phyloP scores from a whole-genome alignment of 2,329 filamentous ascomycete species.

The Epichloe elymi region DNA sequence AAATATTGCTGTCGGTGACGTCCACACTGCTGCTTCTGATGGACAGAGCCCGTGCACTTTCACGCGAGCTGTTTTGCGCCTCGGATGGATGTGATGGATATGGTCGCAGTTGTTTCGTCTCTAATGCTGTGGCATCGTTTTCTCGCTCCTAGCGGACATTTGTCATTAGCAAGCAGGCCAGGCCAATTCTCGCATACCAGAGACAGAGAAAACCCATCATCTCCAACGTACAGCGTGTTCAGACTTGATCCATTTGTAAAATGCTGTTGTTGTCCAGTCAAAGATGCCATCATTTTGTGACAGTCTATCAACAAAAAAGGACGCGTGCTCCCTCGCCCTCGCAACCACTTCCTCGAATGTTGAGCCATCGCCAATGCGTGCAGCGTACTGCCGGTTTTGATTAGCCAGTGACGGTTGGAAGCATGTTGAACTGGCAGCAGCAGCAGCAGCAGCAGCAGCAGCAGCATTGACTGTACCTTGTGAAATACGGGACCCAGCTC shows the following conservation, averaged over 20 bases:
- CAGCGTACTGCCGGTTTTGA: constrained; percentile 29
- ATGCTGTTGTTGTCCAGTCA: constrained; percentile 31
- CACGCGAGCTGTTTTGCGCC: constrained; percentile 7
- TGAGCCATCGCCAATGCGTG: constrained; percentile 38
- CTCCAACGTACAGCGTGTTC: constrained; percentile 25
- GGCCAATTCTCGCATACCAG: too few relatives aligned
- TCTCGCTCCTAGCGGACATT: constrained; percentile 13
- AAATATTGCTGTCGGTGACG: not conserved
- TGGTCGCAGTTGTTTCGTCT: constrained; percentile 9
- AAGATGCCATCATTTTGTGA: constrained; percentile 23
- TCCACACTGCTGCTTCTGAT: constrained; percentile 8
- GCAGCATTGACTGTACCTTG: constrained; percentile 5
- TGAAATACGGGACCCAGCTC: constrained; percentile 20
- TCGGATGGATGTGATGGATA: constrained; percentile 9
- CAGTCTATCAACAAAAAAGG: constrained; percentile 41
- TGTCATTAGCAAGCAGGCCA: constrained; percentile 1
- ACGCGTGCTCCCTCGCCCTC: constrained; percentile 33
- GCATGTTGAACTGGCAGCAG: not conserved
- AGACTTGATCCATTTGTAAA: constrained; percentile 34
- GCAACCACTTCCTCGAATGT: constrained; percentile 35
- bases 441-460: not conserved
- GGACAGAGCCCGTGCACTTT: constrained; percentile 3
- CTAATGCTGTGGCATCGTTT: constrained; percentile 10
- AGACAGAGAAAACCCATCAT: not conserved
- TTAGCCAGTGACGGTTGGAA: not conserved